phyloP scores from a whole-genome alignment of 2,329 filamentous ascomycete species.

The Xenoacremonium recifei region DNA sequence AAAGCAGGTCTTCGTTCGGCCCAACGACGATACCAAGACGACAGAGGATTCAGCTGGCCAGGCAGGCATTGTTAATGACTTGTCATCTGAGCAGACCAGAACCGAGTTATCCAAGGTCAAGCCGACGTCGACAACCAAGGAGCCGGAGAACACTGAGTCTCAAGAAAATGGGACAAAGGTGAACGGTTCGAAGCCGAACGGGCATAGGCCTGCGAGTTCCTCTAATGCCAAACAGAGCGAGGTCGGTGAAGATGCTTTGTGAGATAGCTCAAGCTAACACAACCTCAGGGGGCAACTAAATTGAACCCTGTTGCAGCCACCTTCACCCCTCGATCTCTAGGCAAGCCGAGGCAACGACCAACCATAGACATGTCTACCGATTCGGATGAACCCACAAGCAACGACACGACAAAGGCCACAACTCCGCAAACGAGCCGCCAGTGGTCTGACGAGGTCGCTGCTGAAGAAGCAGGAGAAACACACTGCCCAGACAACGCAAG shows the following conservation, averaged over 20 bases:
- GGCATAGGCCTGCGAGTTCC: no score
- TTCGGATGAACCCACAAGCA: slow-evolving; percentile 10
- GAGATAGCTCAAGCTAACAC: no score
- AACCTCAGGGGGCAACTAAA: no score
- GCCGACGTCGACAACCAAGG: slow-evolving; percentile 7
- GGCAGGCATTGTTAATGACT: slow-evolving; percentile 33
- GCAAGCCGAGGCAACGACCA: slow-evolving; percentile 13
- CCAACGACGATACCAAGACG: slow-evolving; percentile 38
- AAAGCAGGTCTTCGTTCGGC: slow-evolving; percentile 56
- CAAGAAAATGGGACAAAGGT: no score
- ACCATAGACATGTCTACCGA: slow-evolving; percentile 12
- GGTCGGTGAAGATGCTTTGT: no score
- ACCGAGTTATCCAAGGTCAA: slow-evolving; percentile 35
- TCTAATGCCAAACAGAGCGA: no score
- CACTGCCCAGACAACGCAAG: no score
- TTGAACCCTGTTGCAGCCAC: slow-evolving; percentile 56
- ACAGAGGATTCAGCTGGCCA: slow-evolving; percentile 15
- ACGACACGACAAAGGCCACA: slow-evolving; percentile 3
- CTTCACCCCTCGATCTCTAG: slow-evolving; percentile 47
- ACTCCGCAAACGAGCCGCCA: slow-evolving; percentile 17
- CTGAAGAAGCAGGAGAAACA: slow-evolving; percentile 18
- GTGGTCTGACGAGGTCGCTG: slow-evolving; percentile 31
- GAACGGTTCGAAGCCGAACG: no score
- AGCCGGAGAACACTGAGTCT: no score
- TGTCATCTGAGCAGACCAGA: slow-evolving; percentile 35